phyloP scores from a whole-genome alignment of 108 stramenopile species.

The Pelagomonas calceolata region DNA sequence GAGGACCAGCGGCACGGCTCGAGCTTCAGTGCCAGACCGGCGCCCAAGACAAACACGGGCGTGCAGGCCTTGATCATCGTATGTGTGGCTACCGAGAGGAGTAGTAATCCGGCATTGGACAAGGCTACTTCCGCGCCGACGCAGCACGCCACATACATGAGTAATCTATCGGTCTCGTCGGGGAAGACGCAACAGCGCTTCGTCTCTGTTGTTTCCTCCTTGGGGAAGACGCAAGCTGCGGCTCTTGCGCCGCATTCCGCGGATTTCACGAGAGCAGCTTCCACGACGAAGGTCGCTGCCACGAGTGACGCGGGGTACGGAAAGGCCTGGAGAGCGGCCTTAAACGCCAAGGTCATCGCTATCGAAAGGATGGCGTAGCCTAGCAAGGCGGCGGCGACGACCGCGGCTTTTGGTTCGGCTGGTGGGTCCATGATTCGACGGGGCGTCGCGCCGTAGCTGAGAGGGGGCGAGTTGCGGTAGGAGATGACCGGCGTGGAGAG shows the following conservation, averaged over 20 bases:
- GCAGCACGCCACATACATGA: background rate
- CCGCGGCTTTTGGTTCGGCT: too few species aligned
- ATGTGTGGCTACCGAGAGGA: background rate
- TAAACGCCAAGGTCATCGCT: background rate
- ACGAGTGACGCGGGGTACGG: background rate
- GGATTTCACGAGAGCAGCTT: background rate
- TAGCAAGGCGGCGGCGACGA: too few species aligned
- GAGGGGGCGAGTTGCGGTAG: too few species aligned
- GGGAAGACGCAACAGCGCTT: too few species aligned
- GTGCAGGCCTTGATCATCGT: background rate
- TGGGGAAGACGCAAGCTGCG: too few species aligned
- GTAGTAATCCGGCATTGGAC: background rate
- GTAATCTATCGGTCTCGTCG: background rate
- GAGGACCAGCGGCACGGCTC: background rate
- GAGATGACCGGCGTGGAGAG: too few species aligned
- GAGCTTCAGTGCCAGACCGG: background rate
- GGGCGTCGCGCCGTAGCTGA: too few species aligned
- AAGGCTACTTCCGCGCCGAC: background rate
- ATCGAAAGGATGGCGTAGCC: background rate
- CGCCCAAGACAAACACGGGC: background rate
- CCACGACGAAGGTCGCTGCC: background rate
- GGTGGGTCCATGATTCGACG: too few species aligned
- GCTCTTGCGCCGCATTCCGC: background rate
- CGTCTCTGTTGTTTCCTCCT: too few species aligned
- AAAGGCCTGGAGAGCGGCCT: background rate